phyloP scores from a whole-genome alignment of 2,329 filamentous ascomycete genomes.

The Zasmidium citrigriseum region DNA sequence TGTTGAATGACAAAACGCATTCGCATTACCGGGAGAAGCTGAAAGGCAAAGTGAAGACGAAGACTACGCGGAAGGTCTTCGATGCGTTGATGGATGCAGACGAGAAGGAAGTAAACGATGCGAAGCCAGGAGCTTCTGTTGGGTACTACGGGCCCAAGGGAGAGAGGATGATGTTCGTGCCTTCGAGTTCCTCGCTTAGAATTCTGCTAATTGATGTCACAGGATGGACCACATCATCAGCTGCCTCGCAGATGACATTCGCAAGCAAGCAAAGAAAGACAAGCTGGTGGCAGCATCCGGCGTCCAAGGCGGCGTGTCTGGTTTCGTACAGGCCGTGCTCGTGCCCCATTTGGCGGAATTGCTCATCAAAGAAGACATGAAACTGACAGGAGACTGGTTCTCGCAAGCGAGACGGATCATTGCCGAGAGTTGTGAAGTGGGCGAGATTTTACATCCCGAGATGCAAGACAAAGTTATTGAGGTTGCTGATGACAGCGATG shows the following conservation, averaged over 20 bases:
- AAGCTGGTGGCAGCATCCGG: conserved; percentile 33
- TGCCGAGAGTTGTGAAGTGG: conserved; percentile 34
- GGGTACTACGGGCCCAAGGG: conserved; percentile 41
- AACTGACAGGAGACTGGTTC: conserved; percentile 20
- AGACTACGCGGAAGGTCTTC: not conserved
- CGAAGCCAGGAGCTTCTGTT: conserved; percentile 18
- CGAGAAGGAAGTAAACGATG: conserved; percentile 5
- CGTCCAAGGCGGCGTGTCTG: conserved; percentile 36
- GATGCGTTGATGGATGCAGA: not conserved
- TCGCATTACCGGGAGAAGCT: conserved; percentile 31
- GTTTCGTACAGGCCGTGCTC: conserved; percentile 38
- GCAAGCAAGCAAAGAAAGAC: conserved; percentile 30
- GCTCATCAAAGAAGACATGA: conserved; percentile 38
- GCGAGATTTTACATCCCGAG: conserved; percentile 34
- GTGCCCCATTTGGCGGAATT: conserved; percentile 39
- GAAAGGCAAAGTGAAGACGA: conserved; percentile 23
- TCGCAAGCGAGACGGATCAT: conserved; percentile 28
- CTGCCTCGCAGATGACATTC: conserved; percentile 30
- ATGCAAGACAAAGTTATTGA: conserved; percentile 28
- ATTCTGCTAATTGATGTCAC: too few relatives aligned
- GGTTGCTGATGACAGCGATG: conserved; percentile 16
- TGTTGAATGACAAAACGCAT: conserved; percentile 26
- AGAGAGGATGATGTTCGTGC: conserved; percentile 35
- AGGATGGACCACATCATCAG: conserved; percentile 36
- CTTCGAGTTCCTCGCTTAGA: not conserved